Percentiles rank a stretch among this genome's conserved stretches.
phyloP scores from a whole-genome alignment of 1,139 yeast species.

The Pichia norvegensis region DNA sequence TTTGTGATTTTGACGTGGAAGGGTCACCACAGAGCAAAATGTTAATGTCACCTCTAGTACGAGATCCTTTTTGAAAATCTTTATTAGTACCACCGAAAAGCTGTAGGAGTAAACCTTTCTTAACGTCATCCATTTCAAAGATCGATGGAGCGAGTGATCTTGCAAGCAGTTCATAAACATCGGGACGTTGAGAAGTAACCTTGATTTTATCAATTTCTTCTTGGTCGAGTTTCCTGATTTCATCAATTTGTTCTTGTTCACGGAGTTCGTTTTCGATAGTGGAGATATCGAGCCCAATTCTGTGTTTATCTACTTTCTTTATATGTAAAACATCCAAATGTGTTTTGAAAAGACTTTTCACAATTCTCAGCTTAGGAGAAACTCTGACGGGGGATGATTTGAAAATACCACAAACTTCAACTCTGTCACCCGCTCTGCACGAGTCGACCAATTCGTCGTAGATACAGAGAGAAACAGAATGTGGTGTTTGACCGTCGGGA shows the following conservation, averaged over 20 bases:
- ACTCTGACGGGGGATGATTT: constrained; percentile 88
- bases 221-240: constrained; percentile 56
- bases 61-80: constrained; percentile 80
- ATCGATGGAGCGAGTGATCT: constrained; percentile 94
- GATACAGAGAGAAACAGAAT: constrained; percentile 86
- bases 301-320: constrained; percentile 72
- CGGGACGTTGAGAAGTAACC: constrained; percentile 58
- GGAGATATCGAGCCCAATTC: constrained; percentile 74
- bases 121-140: constrained; percentile 92
- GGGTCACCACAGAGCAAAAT: constrained; percentile 95
- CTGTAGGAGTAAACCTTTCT: constrained; percentile 87
- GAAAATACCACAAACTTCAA: constrained; percentile 93
- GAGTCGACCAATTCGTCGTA: constrained; percentile 94
- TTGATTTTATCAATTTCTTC: constrained; percentile 63
- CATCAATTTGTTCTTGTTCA: constrained; percentile 59
- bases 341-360: constrained; percentile 82
- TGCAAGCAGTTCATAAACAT: constrained; percentile 80
- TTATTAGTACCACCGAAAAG: constrained; percentile 94
- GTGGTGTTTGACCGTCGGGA: constrained; percentile 99
- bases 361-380: constrained; percentile 75
- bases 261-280: constrained; percentile 54
- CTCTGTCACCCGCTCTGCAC: constrained; percentile 93
- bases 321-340: constrained; percentile 92
- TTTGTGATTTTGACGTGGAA: constrained; percentile 91
- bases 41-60: constrained; percentile 93